These are phyloP conservation scores for Penicillium sp. DNA, from an alignment of 2,329 filamentous ascomycete species.

Conservation along the genomic window DNA sequence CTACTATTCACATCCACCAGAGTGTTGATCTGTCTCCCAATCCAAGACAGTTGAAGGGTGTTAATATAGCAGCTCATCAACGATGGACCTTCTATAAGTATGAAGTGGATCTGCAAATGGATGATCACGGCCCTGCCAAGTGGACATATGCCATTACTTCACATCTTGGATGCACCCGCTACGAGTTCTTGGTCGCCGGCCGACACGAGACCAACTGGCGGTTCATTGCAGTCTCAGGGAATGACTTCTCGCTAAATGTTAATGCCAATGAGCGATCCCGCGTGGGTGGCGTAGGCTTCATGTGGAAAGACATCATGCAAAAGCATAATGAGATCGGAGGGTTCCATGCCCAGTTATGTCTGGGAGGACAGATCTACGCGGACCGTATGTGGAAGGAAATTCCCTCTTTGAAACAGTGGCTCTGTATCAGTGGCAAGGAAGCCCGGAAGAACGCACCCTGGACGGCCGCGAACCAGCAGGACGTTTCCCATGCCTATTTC, in stretches of 20 bases:
- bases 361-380: slow-evolving; percentile 93
- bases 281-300: slow-evolving; percentile 84
- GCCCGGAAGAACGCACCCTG: slow-evolving; percentile 85
- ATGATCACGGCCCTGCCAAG: slow-evolving; percentile 70
- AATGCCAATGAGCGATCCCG: slow-evolving; percentile 80
- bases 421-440: slow-evolving; percentile 87
- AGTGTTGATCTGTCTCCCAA: slow-evolving; percentile 90
- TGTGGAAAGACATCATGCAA: slow-evolving; percentile 99
- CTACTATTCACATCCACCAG: slow-evolving; percentile 92
- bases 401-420: slow-evolving; percentile 89
- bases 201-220: slow-evolving; percentile 89
- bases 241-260: slow-evolving; percentile 88
- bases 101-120: slow-evolving; percentile 86
- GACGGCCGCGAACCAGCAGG: slow-evolving; percentile 93
- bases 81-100: slow-evolving; percentile 96
- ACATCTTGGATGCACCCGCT: slow-evolving; percentile 93
- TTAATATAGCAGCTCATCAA: slow-evolving; percentile 83
- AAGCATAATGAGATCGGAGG: slow-evolving; percentile 96
- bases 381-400: slow-evolving; percentile 97
- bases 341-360: slow-evolving; percentile 88
- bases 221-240: slow-evolving; percentile 92
- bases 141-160: slow-evolving; percentile 99
- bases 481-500: slow-evolving; percentile 94
- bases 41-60: slow-evolving; percentile 77
- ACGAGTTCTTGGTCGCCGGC: slow-evolving; percentile 93